These are phyloP conservation scores for Alternaria gaisen DNA, from an alignment of 2,329 filamentous ascomycete species.

Conservation along the genomic window DNA sequence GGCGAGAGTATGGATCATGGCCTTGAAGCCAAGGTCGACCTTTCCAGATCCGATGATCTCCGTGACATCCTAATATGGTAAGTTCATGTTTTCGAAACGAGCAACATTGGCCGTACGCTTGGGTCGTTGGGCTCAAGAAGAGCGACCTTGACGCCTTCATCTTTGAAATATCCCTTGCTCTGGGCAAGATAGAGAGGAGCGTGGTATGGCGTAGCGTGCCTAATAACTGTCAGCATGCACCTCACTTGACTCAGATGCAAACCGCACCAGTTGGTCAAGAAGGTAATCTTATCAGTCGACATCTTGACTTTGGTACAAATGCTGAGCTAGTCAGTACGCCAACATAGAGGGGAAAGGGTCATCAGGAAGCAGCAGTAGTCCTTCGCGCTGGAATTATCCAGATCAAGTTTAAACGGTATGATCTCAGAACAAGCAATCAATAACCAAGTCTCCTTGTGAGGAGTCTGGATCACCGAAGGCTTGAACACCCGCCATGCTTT, in stretches of 20 bases:
- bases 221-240: conserved; percentile 46
- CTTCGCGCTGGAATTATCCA: conserved; percentile 87
- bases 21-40: conserved; percentile 81
- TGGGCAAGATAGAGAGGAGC: conserved; percentile 80
- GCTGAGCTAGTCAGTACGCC: conserved; percentile 36
- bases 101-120: conserved; percentile 59
- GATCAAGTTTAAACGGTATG: conserved; percentile 83
- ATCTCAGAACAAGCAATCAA: conserved; percentile 29
- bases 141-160: conserved; percentile 80
- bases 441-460: background rate
- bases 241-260: conserved; percentile 7
- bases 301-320: conserved; percentile 66
- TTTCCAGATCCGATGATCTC: conserved; percentile 81
- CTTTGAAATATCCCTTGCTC: conserved; percentile 76
- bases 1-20: conserved; percentile 83
- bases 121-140: conserved; percentile 81
- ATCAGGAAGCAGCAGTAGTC: conserved; percentile 74
- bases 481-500: conserved; percentile 35
- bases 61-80: conserved; percentile 69
- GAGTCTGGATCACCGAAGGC: background rate
- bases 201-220: conserved; percentile 84
- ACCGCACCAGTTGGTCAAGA: conserved; percentile 80
- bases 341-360: conserved; percentile 44
- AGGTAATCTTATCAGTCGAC: conserved; percentile 86
- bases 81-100: background rate